Base-by-base conservation (phyloP, 75 land plant species). In the Adiantum capillusveneris region DNA sequence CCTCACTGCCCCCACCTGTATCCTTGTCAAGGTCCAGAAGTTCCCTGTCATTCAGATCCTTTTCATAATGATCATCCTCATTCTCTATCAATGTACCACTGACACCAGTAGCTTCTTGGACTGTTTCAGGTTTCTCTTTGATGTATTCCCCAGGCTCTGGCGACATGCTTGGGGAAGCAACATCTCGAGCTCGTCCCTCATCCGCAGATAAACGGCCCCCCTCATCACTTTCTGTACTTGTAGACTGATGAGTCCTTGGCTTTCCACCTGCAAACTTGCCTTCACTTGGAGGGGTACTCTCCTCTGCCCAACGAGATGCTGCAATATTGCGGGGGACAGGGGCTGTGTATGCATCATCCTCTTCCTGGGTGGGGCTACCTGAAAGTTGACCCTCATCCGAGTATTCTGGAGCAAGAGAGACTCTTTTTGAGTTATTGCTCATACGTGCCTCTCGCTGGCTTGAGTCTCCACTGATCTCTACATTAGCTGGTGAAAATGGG, bases 241-340 rank as follows among this genome's bases (percentile, higher is more conserved):
- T 60, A 64, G 53, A 43, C 44, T 42, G 59, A 28, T 29, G 45
- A 55, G 51, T 66, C 73, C 50, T 70, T 58, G 19, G 69, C 71
- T 65, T 27, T 39, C 28, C 37, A 24, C 55, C 36, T 13, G 64
- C 30, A 1, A 55, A 53, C 11, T 19, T 27, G 6, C 43, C 49
- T 19, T 60, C 66, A 48, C 37, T 44, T 20, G 81, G 84, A 18
- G 86, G 73, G 42, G 37, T 45, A 26, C 53, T 43, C 13, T 76
- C 87, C 53, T 80, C 81, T 42, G 93, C 97, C 97, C 97, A 91
- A 9, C 97, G 72, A 1, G 97, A 91, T 9, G 88, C 63, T 25
- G 81, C 80, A 0, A 91, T 81, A 29, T 71, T 61, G 29, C 87
- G 25, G 1, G 80, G 64, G 0, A 70, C 66, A 12, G 74, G 73